Evolutionary conservation across 805 yeast genomes (phyloP).

Genomic region (Ogataea haglerorum): DNA sequence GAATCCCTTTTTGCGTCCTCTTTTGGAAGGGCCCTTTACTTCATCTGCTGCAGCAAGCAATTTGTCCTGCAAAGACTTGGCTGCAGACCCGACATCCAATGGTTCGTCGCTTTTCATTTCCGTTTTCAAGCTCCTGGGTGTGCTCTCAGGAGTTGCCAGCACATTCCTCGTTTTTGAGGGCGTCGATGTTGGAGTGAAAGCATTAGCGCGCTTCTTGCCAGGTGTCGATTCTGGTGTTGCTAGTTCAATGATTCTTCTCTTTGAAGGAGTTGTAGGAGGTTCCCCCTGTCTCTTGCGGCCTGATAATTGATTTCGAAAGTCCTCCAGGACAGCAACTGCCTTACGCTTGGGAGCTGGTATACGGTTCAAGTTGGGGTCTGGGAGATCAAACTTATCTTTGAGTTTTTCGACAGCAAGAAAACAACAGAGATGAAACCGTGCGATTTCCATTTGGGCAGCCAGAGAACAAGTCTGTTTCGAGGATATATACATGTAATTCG

Average conservation of each 20-base stretch:
- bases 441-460: slow-evolving; percentile 55
- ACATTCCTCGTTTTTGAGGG: slow-evolving; percentile 2
- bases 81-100: slow-evolving; percentile 4
- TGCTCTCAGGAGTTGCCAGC: slow-evolving; percentile 19
- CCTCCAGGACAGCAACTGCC: slow-evolving; percentile 40
- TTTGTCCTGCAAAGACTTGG: slow-evolving; percentile 16
- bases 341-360: slow-evolving; percentile 55
- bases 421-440: slow-evolving; percentile 67
- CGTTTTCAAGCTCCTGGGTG: slow-evolving; percentile 11
- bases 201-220: slow-evolving; percentile 5
- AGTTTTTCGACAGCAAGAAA: slow-evolving; percentile 54
- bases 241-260: slow-evolving; percentile 9
- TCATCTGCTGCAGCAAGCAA: slow-evolving; percentile 19
- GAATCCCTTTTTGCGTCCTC: slow-evolving; percentile 18
- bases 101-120: not conserved
- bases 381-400: slow-evolving; percentile 39
- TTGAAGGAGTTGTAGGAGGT: slow-evolving; percentile 28
- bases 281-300: slow-evolving; percentile 9
- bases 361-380: slow-evolving; percentile 46
- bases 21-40: slow-evolving; percentile 6
- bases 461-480: slow-evolving; percentile 47
- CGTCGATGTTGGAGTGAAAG: not conserved
- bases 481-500: slow-evolving; percentile 48
- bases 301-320: slow-evolving; percentile 40
- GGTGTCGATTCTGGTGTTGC: slow-evolving; percentile 22